Percentiles rank a stretch among this genome's conserved stretches.
These are phyloP conservation scores for Urtica urens DNA, from an alignment of 306 rosid genomes.

Conservation along the genomic window DNA sequence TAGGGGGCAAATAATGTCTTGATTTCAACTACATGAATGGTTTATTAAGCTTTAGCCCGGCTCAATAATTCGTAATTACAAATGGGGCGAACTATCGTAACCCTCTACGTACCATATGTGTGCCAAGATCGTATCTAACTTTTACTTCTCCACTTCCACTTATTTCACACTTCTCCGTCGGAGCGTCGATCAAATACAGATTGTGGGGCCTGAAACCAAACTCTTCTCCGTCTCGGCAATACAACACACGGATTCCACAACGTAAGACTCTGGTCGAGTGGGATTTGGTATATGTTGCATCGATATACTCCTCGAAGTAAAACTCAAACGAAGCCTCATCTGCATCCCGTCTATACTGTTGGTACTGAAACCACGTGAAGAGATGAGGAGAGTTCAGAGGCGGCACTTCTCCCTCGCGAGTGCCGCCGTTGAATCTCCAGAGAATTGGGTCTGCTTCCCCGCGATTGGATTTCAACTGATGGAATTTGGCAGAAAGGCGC, in stretches of 20 bases:
- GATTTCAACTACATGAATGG: no score
- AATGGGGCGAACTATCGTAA: no score
- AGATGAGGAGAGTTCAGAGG: not conserved
- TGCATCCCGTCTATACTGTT: not conserved
- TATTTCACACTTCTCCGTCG: not conserved
- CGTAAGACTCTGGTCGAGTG: not conserved
- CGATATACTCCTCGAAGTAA: not conserved
- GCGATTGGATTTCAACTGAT: not conserved
- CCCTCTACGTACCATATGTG: no score
- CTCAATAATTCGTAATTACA: no score
- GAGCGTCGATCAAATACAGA: no score
- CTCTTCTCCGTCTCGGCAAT: constrained; percentile 1
- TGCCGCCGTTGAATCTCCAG: not conserved
- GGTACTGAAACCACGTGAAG: constrained; percentile 2
- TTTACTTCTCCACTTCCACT: constrained; percentile 6
- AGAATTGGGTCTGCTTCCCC: no score
- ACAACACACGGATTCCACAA: constrained; percentile 2
- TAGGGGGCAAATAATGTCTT: no score
- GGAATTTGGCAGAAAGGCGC: not conserved
- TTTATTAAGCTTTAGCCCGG: no score
- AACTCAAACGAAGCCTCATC: constrained; percentile 11
- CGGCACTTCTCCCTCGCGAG: not conserved
- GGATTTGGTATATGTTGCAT: no score
- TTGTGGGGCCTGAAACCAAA: not conserved
- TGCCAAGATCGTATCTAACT: no score